Percentiles rank a stretch among this genome's conserved stretches.
Evolutionary conservation across 2,329 filamentous ascomycete species (phyloP).

Genomic region (Dothiorella sarmentorum): DNA sequence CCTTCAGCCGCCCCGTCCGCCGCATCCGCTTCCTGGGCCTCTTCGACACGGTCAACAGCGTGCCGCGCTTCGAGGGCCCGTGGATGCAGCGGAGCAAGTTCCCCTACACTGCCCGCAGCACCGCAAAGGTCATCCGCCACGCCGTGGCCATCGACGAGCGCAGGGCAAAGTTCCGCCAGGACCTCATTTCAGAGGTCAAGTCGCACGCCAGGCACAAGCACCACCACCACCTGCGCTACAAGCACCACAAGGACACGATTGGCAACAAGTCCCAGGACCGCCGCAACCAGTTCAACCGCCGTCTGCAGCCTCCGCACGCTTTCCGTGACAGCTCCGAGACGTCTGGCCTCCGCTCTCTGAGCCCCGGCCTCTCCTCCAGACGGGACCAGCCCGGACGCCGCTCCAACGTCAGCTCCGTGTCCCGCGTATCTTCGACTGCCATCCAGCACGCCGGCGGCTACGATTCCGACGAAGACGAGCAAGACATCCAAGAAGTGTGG

Average conservation of each 20-base stretch:
- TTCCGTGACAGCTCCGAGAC: constrained; percentile 35
- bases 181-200: constrained; percentile 55
- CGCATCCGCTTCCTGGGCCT: constrained; percentile 73
- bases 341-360: constrained; percentile 31
- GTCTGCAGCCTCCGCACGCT: constrained; percentile 7
- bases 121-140: constrained; percentile 61
- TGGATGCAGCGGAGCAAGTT: constrained; percentile 80
- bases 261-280: not conserved
- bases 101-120: constrained; percentile 59
- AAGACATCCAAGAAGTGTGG: constrained; percentile 78
- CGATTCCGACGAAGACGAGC: constrained; percentile 46
- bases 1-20: constrained; percentile 71
- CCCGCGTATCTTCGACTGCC: not conserved
- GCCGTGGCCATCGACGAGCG: constrained; percentile 69
- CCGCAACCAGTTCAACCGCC: constrained; percentile 5
- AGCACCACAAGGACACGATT: not conserved
- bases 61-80: constrained; percentile 69
- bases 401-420: not conserved
- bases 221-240: constrained; percentile 23
- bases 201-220: constrained; percentile 28
- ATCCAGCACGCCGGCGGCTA: constrained; percentile 21
- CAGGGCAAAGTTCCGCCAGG: constrained; percentile 68
- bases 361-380: constrained; percentile 27
- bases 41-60: constrained; percentile 79
- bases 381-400: constrained; percentile 16